Conservation (phyloP, 129 eudicot species). For the Tagetes erecta region DNA sequence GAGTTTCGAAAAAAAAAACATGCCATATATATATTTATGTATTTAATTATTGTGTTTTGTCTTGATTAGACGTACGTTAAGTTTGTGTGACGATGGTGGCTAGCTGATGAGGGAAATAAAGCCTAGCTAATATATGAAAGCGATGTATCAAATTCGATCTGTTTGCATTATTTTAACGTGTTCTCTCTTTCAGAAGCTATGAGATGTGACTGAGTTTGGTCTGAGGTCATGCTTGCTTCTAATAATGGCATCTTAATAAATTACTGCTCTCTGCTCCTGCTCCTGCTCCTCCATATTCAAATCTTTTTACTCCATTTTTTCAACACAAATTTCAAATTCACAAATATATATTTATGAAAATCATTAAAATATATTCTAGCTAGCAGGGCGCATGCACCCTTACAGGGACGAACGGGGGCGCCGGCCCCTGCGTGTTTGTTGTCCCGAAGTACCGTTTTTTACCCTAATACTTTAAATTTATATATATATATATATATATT, state of each 20-base stretch:
- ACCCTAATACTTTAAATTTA: too few relatives aligned
- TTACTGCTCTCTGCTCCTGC: too few relatives aligned
- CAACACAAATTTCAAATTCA: constrained; percentile 12
- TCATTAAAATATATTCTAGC: not conserved
- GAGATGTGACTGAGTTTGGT: constrained; percentile 65
- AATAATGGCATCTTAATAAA: constrained; percentile 36
- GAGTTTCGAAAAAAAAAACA: too few relatives aligned
- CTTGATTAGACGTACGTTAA: constrained; percentile 18
- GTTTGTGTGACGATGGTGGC: too few relatives aligned
- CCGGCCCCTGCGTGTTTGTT: too few relatives aligned
- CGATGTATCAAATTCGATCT: constrained; percentile 25
- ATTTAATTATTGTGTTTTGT: constrained; percentile 24
- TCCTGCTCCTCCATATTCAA: constrained; percentile 27
- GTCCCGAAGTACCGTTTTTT: too few relatives aligned
- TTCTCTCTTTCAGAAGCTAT: constrained; percentile 37
- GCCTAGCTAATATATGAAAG: not conserved
- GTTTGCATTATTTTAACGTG: constrained; percentile 39
- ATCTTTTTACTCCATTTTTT: constrained; percentile 16
- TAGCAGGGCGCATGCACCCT: not conserved
- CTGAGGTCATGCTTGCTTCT: constrained; percentile 71
- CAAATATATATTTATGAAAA: too few relatives aligned
- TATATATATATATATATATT: too few relatives aligned
- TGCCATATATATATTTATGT: not conserved
- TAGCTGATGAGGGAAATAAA: too few relatives aligned
- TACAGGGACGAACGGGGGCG: too few relatives aligned